A percentile compares a stretch with the other conserved stretches of the same genome.
phyloP scores from a whole-genome alignment of 1,284 basidiomycete genomes.

The Cryptococcus floricola region DNA sequence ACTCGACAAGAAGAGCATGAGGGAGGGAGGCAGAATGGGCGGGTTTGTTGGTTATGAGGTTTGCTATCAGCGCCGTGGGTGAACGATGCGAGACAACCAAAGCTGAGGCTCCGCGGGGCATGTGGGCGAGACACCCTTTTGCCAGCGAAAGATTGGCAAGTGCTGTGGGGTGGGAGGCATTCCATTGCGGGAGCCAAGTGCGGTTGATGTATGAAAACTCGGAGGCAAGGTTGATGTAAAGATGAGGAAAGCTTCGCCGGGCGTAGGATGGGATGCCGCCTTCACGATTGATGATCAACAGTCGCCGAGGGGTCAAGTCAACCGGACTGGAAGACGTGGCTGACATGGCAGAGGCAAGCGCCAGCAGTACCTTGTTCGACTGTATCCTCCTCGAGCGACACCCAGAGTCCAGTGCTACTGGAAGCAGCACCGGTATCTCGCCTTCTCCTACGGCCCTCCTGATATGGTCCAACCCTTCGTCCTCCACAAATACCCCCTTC shows the following conservation, averaged over 20 bases:
- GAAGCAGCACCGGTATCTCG: constrained; percentile 95
- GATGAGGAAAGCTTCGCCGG: constrained; percentile 86
- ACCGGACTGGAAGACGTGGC: constrained; percentile 41
- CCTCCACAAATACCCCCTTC: constrained; percentile 49
- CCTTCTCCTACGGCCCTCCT: constrained; percentile 82
- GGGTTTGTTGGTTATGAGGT: constrained; percentile 97
- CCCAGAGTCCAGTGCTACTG: constrained; percentile 85
- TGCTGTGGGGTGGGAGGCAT: constrained; percentile 73
- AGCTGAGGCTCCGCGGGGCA: constrained; percentile 90
- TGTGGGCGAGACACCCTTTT: constrained; percentile 79
- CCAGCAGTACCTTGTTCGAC: constrained; percentile 86
- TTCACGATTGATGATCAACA: constrained; percentile 97
- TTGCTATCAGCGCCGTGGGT: constrained; percentile 89
- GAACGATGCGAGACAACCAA: constrained; percentile 97
- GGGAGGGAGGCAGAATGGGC: constrained; percentile 92
- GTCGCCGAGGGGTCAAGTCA: constrained; percentile 81
- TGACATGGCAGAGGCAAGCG: constrained; percentile 80
- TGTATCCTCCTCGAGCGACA: constrained; percentile 80
- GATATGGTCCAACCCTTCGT: constrained; percentile 73
- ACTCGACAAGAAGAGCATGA: constrained; percentile 76
- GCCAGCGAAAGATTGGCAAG: constrained; percentile 84
- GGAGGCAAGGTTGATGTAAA: constrained; percentile 88
- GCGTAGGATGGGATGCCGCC: constrained; percentile 98
- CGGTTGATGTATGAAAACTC: constrained; percentile 82
- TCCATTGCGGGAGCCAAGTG: constrained; percentile 79